Conservation (phyloP, 176 grass and related monocot species). For the Carex scoparia region DNA sequence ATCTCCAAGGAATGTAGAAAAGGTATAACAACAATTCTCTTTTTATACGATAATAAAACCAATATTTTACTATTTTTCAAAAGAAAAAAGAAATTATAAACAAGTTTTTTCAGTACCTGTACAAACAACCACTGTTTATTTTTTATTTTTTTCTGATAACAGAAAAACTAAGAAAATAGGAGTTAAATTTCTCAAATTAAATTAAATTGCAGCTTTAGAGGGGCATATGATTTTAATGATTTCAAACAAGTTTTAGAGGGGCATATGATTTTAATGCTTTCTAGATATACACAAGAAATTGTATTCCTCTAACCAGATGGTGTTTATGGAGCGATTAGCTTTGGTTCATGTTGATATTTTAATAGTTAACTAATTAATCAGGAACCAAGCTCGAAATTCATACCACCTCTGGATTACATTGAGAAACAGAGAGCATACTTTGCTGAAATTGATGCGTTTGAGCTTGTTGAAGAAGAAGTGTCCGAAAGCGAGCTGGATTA, state of each 20-base stretch:
- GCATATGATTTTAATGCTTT: background rate
- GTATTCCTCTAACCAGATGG: background rate
- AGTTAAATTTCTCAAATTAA: background rate
- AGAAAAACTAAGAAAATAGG: background rate
- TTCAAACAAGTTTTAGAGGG: background rate
- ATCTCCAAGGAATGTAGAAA: background rate
- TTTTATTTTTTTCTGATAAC: background rate
- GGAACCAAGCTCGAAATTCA: background rate
- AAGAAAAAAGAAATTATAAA: background rate
- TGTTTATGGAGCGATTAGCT: background rate
- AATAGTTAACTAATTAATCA: background rate
- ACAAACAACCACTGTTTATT: background rate
- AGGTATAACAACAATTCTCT: background rate
- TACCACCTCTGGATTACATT: conserved; percentile 20
- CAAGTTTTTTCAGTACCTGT: background rate
- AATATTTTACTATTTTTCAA: background rate
- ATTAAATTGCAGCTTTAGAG: background rate
- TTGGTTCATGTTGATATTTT: background rate
- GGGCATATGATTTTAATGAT: background rate
- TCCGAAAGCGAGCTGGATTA: conserved; percentile 34
- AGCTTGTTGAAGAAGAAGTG: conserved; percentile 31
- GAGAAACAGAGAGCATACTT: conserved; percentile 44
- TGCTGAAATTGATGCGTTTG: conserved; percentile 39
- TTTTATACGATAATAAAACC: background rate
- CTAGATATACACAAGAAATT: background rate